phyloP scores from a whole-genome alignment of 140 eudicot genomes.

The Oenanthe javanica region DNA sequence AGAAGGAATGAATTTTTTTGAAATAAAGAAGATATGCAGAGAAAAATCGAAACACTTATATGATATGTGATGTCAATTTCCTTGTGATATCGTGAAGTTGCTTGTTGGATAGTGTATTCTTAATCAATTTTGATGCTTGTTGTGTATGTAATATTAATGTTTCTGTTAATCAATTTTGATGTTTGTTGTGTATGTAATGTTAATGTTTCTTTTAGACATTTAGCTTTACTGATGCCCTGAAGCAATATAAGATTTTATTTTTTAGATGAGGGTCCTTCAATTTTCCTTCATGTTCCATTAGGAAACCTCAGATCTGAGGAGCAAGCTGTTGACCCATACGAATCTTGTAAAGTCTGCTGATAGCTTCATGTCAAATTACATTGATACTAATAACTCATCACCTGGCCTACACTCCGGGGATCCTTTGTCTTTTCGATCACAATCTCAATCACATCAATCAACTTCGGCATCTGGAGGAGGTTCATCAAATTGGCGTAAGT shows the following conservation, averaged over 20 bases:
- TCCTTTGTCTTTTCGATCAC: slow-evolving; percentile 29
- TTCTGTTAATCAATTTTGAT: neutral
- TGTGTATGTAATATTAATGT: neutral
- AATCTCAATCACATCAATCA: slow-evolving; percentile 35
- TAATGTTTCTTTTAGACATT: neutral
- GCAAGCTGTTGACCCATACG: slow-evolving; percentile 57
- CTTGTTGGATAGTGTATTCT: neutral
- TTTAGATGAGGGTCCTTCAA: neutral
- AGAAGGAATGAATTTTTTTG: too few species aligned
- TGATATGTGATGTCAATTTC: neutral
- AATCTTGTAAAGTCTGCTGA: slow-evolving; percentile 79
- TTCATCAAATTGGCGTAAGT: slow-evolving; percentile 78
- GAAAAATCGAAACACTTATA: neutral
- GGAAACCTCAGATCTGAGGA: slow-evolving; percentile 75
- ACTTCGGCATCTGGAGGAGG: slow-evolving; percentile 45
- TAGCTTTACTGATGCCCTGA: neutral
- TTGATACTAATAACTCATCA: slow-evolving; percentile 36
- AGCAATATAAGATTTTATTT: neutral
- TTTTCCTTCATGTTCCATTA: slow-evolving; percentile 22
- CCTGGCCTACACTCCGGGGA: neutral
- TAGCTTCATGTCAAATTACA: slow-evolving; percentile 39
- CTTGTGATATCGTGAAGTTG: neutral
- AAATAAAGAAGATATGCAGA: too few species aligned
- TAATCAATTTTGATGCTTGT: neutral
- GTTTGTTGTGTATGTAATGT: neutral